These are phyloP conservation scores for Lentinula lateritia DNA, from an alignment of 768 basidiomycete species.

Conservation along the genomic window DNA sequence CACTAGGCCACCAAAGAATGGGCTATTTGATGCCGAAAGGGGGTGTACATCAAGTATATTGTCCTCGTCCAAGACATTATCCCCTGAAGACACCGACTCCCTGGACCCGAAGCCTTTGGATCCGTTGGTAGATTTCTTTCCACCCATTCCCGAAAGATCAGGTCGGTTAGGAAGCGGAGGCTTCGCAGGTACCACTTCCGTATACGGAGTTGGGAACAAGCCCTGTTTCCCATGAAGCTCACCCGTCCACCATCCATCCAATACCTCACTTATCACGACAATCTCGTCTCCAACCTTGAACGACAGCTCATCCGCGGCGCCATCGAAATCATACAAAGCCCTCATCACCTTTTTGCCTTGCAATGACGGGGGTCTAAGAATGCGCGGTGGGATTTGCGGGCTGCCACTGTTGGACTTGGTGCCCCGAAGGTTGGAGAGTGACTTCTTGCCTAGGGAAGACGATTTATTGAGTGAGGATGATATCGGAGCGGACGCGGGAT, in stretches of 20 bases:
- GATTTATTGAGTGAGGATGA: conserved; percentile 21
- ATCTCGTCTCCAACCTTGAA: conserved; percentile 76
- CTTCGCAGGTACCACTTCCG: conserved; percentile 41
- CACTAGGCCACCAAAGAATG: conserved; percentile 30
- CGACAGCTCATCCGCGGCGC: conserved; percentile 71
- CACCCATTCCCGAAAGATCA: conserved; percentile 5
- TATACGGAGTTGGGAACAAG: conserved; percentile 77
- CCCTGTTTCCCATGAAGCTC: conserved; percentile 66
- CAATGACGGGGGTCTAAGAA: conserved; percentile 45
- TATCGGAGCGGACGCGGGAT: conserved; percentile 14
- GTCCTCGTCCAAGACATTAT: conserved; percentile 33
- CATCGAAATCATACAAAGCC: conserved; percentile 72
- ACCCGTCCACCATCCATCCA: conserved; percentile 92
- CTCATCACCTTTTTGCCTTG: conserved; percentile 53
- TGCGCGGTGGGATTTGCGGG: conserved; percentile 31
- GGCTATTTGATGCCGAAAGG: conserved; percentile 33
- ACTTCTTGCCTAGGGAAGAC: conserved; percentile 21
- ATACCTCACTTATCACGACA: conserved; percentile 68
- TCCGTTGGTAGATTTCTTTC: conserved; percentile 7
- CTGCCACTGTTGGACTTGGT: conserved; percentile 23
- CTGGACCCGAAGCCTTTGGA: conserved; percentile 12
- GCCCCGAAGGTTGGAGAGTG: conserved; percentile 19
- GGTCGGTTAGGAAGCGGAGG: conserved; percentile 22
- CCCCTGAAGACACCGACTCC: conserved; percentile 19
- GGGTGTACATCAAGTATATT: conserved; percentile 41